Evolutionary conservation across 169 alveolate species (phyloP).

Genomic region (Amoebophrya sp.): DNA sequence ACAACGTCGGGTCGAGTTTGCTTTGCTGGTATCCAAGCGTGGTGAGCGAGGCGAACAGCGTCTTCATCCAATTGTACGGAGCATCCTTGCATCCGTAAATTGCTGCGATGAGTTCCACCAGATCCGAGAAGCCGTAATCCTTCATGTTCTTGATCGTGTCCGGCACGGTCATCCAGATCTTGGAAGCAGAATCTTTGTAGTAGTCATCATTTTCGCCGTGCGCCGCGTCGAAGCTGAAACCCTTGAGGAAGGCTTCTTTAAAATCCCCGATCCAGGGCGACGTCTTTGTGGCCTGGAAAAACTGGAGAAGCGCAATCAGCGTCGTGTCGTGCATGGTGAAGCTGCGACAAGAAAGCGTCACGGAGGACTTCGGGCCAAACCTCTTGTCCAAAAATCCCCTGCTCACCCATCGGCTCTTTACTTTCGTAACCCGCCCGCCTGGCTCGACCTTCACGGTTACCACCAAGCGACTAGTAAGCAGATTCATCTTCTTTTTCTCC

Average conservation of each 20-base stretch:
- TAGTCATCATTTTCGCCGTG: background rate
- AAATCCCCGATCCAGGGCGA: background rate
- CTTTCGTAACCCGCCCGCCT: background rate
- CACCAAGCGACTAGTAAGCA: background rate
- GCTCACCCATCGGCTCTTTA: background rate
- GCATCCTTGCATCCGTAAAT: background rate
- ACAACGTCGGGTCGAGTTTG: background rate
- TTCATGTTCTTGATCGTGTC: background rate
- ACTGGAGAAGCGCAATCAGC: background rate
- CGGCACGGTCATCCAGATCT: conserved; percentile 7
- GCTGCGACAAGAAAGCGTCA: background rate
- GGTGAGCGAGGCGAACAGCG: background rate
- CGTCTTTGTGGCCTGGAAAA: background rate
- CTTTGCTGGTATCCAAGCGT: background rate
- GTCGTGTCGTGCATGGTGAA: background rate
- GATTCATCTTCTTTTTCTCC: too few relatives aligned
- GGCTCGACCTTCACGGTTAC: background rate
- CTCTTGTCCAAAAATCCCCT: background rate
- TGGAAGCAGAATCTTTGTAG: too few relatives aligned
- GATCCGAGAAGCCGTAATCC: background rate
- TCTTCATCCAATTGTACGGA: background rate
- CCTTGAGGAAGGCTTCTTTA: background rate
- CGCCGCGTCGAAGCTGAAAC: background rate
- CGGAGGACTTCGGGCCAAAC: background rate
- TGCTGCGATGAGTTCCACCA: background rate